Conservation (phyloP, 148 eudicot genomes). For the Silene uniflora region DNA sequence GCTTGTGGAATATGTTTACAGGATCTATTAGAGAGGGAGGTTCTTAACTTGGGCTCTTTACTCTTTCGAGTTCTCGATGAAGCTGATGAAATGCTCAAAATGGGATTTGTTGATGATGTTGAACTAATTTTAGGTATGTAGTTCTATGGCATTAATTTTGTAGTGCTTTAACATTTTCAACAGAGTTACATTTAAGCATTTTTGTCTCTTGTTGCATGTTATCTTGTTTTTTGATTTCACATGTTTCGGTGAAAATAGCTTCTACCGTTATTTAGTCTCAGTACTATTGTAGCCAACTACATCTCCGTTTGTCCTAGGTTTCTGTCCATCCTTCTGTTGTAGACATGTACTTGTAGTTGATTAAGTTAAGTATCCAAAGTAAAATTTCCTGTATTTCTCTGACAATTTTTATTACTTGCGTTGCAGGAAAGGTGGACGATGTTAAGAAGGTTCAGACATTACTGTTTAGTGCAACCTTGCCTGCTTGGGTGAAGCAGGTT, state of each 20-base stretch:
- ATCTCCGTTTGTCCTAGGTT: neutral
- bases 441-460: constrained; percentile 84
- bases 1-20: constrained; percentile 19
- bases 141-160: neutral
- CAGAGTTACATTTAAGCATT: neutral
- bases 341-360: neutral
- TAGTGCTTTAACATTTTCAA: neutral
- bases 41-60: constrained; percentile 68
- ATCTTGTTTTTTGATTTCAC: neutral
- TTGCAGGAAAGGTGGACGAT: constrained; percentile 84
- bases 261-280: neutral
- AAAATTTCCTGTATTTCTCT: neutral
- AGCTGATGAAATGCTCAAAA: constrained; percentile 94
- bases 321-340: neutral
- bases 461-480: constrained; percentile 94
- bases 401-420: neutral
- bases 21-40: constrained; percentile 78
- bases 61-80: constrained; percentile 92
- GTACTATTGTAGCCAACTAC: neutral
- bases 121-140: constrained; percentile 72
- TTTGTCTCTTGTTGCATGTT: neutral
- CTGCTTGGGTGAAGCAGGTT: constrained; percentile 80
- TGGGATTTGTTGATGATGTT: constrained; percentile 96
- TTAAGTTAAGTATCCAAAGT: neutral
- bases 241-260: neutral